Conservation (phyloP, 352 stramenopile species). For the Globisporangium spinosum region DNA sequence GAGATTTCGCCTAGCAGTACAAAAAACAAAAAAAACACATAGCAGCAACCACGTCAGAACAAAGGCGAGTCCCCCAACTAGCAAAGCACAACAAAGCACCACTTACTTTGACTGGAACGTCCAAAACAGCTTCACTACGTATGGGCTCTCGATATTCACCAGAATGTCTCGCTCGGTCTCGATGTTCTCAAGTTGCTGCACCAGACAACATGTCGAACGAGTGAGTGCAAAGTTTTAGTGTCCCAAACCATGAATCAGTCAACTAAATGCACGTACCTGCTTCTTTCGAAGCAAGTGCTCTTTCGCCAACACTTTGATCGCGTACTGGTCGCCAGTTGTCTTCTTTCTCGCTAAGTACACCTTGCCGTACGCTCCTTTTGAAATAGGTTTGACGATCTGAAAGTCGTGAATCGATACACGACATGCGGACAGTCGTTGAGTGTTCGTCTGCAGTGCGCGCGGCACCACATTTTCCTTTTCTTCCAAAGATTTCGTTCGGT, state of each 20-base stretch:
- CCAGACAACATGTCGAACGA: not conserved
- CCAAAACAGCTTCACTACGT: conserved; percentile 90
- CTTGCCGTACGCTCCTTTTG: conserved; percentile 86
- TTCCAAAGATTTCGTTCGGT: conserved; percentile 80
- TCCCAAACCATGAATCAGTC: not conserved
- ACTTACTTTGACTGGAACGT: conserved; percentile 88
- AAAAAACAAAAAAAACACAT: conserved; percentile 7
- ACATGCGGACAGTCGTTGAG: conserved; percentile 24
- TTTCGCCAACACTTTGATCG: conserved; percentile 90
- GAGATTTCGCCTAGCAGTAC: conserved; percentile 52
- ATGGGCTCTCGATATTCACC: conserved; percentile 83
- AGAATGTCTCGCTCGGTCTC: conserved; percentile 88
- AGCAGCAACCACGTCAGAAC: conserved; percentile 17
- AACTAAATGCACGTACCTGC: conserved; percentile 37
- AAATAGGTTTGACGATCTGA: conserved; percentile 88
- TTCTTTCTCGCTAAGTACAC: conserved; percentile 88
- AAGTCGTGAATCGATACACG: conserved; percentile 83
- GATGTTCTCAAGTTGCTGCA: conserved; percentile 71
- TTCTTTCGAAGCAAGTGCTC: conserved; percentile 88
- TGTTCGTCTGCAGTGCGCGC: not conserved
- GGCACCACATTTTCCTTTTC: conserved; percentile 38
- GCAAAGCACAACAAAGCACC: not conserved
- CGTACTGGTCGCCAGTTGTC: conserved; percentile 86
- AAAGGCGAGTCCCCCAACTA: not conserved
- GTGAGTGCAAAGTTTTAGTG: not conserved